A percentile compares a stretch with the other conserved stretches of the same genome.
Conservation (phyloP, 345 rosid species). For the Eucalyptus tenuipes region DNA sequence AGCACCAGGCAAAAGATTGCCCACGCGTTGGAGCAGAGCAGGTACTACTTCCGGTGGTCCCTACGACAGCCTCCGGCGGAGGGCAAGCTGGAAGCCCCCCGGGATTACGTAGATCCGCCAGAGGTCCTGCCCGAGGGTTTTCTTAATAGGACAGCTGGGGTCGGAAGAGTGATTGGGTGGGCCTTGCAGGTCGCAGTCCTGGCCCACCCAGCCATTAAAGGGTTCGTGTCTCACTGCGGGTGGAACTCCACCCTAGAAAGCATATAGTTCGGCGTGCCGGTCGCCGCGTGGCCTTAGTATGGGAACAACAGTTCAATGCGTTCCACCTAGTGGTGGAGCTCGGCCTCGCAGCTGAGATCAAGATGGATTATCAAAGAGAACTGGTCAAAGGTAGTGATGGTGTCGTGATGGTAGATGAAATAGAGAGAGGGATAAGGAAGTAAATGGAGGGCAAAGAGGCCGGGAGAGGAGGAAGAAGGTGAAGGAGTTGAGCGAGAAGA, state of each 20-base stretch:
- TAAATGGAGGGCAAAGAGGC: constrained; percentile 18
- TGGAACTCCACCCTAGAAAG: constrained; percentile 55
- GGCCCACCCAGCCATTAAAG: constrained; percentile 18
- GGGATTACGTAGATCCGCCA: too few species aligned
- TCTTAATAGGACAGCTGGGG: constrained; percentile 9
- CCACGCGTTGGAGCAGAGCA: background rate
- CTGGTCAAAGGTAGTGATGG: background rate
- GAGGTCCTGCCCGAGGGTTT: constrained; percentile 15
- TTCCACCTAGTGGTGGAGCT: constrained; percentile 25
- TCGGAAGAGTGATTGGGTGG: constrained; percentile 37
- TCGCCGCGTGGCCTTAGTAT: constrained; percentile 36
- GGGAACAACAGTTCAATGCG: constrained; percentile 43
- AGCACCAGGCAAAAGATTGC: constrained; percentile 14
- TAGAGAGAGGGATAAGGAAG: constrained; percentile 18
- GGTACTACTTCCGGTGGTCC: background rate
- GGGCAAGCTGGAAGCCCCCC: too few species aligned
- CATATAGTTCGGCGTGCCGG: constrained; percentile 46
- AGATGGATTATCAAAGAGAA: background rate
- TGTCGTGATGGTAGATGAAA: constrained; percentile 1
- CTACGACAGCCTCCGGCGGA: too few species aligned
- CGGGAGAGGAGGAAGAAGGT: constrained; percentile 8
- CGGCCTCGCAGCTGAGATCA: constrained; percentile 8
- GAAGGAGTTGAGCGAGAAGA: constrained; percentile 4
- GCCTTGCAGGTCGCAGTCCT: constrained; percentile 20
- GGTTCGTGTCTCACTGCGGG: constrained; percentile 58